Conservation (phyloP, 2,329 filamentous ascomycete genomes). For the Zymoseptoria tritici region DNA sequence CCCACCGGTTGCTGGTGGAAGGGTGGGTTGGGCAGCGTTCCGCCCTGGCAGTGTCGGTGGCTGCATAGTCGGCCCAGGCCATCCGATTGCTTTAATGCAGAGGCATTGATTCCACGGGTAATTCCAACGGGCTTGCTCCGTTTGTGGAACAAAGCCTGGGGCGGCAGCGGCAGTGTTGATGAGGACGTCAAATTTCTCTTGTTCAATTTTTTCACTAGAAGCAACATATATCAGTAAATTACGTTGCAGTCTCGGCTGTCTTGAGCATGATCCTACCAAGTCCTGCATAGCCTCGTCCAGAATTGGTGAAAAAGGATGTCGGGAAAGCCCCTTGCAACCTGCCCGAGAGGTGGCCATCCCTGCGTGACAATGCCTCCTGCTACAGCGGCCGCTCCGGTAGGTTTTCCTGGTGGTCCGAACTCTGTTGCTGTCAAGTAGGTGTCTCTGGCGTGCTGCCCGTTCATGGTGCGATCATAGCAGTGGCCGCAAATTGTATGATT, state of each 20-base stretch:
- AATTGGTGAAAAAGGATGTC: not conserved
- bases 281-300: not conserved
- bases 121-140: not conserved
- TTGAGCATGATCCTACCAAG: not conserved
- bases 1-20: too few species aligned
- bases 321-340: not conserved
- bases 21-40: not conserved
- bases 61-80: not conserved
- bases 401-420: not conserved
- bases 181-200: not conserved
- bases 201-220: not conserved
- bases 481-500: not conserved
- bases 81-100: conserved; percentile 1
- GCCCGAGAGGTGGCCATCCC: not conserved
- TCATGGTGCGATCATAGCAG: not conserved
- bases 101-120: conserved; percentile 1
- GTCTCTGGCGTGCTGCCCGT: too few species aligned
- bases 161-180: not conserved
- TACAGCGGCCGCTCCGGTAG: not conserved
- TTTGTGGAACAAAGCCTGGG: too few species aligned
- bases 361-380: not conserved
- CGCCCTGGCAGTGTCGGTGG: not conserved
- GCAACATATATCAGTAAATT: not conserved
- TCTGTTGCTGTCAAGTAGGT: not conserved
- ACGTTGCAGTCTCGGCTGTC: too few species aligned